A percentile compares a stretch with the other conserved stretches of the same genome.
phyloP scores from a whole-genome alignment of 2,329 filamentous ascomycete genomes.

The Pseudopithomyces maydicus region DNA sequence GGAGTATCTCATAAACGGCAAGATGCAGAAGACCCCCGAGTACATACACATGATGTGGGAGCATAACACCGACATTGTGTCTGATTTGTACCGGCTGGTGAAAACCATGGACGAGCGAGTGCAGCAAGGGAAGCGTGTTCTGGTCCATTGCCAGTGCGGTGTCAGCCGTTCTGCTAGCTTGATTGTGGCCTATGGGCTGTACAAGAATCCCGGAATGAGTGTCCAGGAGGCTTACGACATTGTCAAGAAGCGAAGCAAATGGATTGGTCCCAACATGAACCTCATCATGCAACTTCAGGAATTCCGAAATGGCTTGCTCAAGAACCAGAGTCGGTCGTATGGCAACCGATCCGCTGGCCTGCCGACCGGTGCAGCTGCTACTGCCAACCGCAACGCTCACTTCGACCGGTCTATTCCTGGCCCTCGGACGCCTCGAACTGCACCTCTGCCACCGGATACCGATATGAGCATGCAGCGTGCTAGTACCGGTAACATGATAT shows the following conservation, averaged over 20 bases:
- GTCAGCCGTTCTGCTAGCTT: constrained; percentile 84
- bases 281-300: constrained; percentile 88
- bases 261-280: constrained; percentile 93
- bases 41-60: constrained; percentile 90
- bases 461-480: constrained; percentile 54
- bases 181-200: constrained; percentile 85
- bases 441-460: constrained; percentile 51
- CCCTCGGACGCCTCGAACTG: constrained; percentile 43
- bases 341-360: constrained; percentile 40
- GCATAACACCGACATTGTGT: constrained; percentile 84
- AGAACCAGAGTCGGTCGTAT: constrained; percentile 38
- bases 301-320: constrained; percentile 62
- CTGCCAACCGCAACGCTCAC: constrained; percentile 36
- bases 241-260: constrained; percentile 79
- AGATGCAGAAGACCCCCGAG: constrained; percentile 62
- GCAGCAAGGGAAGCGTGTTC: constrained; percentile 74
- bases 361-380: constrained; percentile 27
- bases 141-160: constrained; percentile 85
- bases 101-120: constrained; percentile 76
- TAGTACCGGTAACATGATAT: constrained; percentile 47
- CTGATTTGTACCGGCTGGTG: constrained; percentile 75
- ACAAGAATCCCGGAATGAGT: constrained; percentile 74
- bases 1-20: constrained; percentile 31
- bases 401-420: constrained; percentile 38
- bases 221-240: constrained; percentile 84